A percentile compares a stretch with the other conserved stretches of the same genome.
These are phyloP conservation scores for Phytopythium chamaehyphon DNA, from an alignment of 352 stramenopile genomes.

Conservation along the genomic window DNA sequence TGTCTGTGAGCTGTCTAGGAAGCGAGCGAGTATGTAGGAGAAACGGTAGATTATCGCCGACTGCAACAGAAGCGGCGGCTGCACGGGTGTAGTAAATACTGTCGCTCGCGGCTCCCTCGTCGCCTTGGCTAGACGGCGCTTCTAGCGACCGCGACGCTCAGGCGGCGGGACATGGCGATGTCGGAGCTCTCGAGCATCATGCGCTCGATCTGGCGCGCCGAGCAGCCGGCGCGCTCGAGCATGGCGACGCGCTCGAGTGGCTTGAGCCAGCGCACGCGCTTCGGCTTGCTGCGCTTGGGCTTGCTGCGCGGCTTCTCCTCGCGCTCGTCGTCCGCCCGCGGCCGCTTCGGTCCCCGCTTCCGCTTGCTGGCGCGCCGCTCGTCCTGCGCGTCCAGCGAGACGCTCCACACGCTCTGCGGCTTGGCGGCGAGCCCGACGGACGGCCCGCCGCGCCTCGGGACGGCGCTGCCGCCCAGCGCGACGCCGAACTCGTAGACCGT, in stretches of 20 bases:
- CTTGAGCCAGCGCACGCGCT: constrained; percentile 27
- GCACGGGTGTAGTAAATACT: too few species aligned
- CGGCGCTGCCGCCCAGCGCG: constrained; percentile 40
- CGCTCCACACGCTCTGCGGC: constrained; percentile 39
- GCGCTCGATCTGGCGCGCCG: constrained; percentile 31
- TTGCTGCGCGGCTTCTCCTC: constrained; percentile 1
- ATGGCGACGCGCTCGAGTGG: constrained; percentile 27
- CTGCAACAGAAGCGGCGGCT: too few species aligned
- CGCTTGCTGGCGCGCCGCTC: constrained; percentile 6
- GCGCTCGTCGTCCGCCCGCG: not conserved
- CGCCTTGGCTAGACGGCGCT: constrained; percentile 4
- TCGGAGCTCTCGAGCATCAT: constrained; percentile 46
- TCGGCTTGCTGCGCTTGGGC: constrained; percentile 3
- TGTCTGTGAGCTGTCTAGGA: constrained; percentile 3
- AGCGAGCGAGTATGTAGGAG: too few species aligned
- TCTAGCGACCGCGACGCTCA: constrained; percentile 7
- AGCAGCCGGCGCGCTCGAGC: constrained; percentile 28
- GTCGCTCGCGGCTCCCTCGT: too few species aligned
- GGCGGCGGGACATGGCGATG: constrained; percentile 43
- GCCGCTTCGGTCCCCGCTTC: constrained; percentile 8
- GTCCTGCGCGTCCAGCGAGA: constrained; percentile 32
- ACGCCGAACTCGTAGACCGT: constrained; percentile 70
- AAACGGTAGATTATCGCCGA: too few species aligned
- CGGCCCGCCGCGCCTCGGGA: constrained; percentile 42
- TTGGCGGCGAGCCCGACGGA: constrained; percentile 43